Evolutionary conservation across 768 basidiomycete species (phyloP).

Genomic region (Leccinum truebloodii): DNA sequence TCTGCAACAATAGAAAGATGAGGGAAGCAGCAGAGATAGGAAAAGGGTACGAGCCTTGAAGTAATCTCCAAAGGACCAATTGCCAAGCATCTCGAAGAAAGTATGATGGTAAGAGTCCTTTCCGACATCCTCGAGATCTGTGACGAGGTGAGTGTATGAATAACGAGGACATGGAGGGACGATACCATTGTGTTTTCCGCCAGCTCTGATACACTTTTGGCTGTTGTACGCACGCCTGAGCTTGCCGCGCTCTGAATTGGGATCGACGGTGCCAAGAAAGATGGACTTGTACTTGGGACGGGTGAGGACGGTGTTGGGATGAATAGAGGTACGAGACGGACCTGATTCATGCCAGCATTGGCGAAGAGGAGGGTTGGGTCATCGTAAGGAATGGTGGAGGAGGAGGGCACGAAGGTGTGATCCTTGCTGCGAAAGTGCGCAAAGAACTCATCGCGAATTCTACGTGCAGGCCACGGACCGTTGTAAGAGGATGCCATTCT

Average conservation of each 20-base stretch:
- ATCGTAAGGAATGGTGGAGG: slow-evolving; percentile 93
- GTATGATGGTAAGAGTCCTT: slow-evolving; percentile 98
- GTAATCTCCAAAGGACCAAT: slow-evolving; percentile 99
- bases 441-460: slow-evolving; percentile 88
- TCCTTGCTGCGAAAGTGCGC: slow-evolving; percentile 77
- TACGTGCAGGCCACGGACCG: slow-evolving; percentile 73
- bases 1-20: slow-evolving; percentile 44
- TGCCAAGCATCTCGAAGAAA: slow-evolving; percentile 99
- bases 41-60: slow-evolving; percentile 74
- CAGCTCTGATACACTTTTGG: slow-evolving; percentile 98
- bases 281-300: slow-evolving; percentile 84
- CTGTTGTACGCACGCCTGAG: slow-evolving; percentile 93
- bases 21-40: slow-evolving; percentile 1
- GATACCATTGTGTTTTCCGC: slow-evolving; percentile 96
- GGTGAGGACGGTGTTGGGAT: slow-evolving; percentile 6
- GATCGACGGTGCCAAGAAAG: slow-evolving; percentile 97
- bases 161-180: neutral
- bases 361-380: slow-evolving; percentile 97
- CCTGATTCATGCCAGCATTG: slow-evolving; percentile 98
- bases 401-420: slow-evolving; percentile 90
- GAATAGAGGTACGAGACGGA: slow-evolving; percentile 27
- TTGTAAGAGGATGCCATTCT: slow-evolving; percentile 34
- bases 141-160: slow-evolving; percentile 4
- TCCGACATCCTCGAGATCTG: slow-evolving; percentile 98
- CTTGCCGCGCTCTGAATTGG: slow-evolving; percentile 87